Evolutionary conservation across 306 rosid genomes (phyloP).

Genomic region (Mucuna pruriens): DNA sequence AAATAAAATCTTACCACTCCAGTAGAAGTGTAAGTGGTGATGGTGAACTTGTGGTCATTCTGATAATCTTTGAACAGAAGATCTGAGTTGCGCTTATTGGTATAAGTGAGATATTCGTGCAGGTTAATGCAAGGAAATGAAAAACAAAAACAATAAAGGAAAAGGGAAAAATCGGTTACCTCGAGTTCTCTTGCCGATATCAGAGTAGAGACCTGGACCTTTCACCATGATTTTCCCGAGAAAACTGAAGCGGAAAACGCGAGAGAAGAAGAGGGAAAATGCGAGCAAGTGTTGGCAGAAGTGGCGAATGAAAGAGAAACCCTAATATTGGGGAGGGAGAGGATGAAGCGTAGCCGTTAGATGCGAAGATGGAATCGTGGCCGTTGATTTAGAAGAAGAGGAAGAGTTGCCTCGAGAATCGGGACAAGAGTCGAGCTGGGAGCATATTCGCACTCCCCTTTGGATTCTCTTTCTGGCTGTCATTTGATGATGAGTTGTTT

Average conservation of each 20-base stretch:
- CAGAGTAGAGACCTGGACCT: constrained; percentile 94
- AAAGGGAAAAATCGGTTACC: constrained; percentile 44
- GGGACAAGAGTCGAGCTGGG: constrained; percentile 26
- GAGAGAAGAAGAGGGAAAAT: constrained; percentile 15
- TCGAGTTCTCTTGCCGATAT: constrained; percentile 90
- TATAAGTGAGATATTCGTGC: not conserved
- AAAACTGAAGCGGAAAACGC: constrained; percentile 43
- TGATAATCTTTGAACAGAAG: constrained; percentile 93
- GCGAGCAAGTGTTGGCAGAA: not conserved
- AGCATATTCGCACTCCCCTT: constrained; percentile 39
- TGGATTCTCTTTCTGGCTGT: not conserved
- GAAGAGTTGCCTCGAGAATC: constrained; percentile 27
- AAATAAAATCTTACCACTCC: constrained; percentile 68
- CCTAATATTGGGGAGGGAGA: constrained; percentile 37
- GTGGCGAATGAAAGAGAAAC: not conserved
- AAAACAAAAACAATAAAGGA: not conserved
- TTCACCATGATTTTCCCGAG: constrained; percentile 73
- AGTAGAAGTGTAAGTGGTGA: constrained; percentile 70
- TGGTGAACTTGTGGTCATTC: constrained; percentile 89
- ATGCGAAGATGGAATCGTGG: not conserved
- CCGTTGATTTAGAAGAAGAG: constrained; percentile 52
- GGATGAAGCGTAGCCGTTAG: constrained; percentile 43
- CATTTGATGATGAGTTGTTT: not conserved
- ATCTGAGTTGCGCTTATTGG: constrained; percentile 48
- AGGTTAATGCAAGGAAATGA: not conserved